Evolutionary conservation across 73 alveolate genomes (phyloP).

Genomic region (Stentor coeruleus): DNA sequence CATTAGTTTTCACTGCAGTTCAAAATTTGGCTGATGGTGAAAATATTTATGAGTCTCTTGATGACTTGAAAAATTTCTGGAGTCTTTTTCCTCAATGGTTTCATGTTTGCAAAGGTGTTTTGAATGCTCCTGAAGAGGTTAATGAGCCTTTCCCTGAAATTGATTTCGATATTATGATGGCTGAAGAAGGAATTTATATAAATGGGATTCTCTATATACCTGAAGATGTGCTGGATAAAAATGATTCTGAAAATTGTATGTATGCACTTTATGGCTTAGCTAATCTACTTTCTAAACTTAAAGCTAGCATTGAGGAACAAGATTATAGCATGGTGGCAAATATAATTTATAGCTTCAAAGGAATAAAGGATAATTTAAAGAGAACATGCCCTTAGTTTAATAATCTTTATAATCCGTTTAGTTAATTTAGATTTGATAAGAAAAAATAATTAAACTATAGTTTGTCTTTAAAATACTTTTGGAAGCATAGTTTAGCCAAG

Average conservation of each 20-base stretch:
- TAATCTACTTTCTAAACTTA: not conserved
- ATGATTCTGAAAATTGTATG: not conserved
- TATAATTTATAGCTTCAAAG: too few relatives aligned
- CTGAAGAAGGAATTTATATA: not conserved
- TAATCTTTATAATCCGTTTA: not conserved
- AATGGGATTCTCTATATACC: not conserved
- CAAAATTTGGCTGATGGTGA: not conserved
- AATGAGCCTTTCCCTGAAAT: not conserved
- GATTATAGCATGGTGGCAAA: too few relatives aligned
- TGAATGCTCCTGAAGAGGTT: not conserved
- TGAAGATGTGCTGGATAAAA: not conserved
- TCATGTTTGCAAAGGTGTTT: not conserved
- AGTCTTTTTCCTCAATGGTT: not conserved
- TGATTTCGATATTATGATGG: not conserved
- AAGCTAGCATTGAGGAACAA: too few relatives aligned
- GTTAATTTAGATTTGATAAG: not conserved
- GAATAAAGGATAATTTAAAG: too few relatives aligned
- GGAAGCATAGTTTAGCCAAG: too few relatives aligned
- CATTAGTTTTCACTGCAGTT: not conserved
- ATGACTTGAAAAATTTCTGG: not conserved
- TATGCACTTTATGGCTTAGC: not conserved
- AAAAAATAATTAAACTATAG: too few relatives aligned
- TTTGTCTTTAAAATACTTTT: too few relatives aligned
- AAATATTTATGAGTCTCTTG: not conserved
- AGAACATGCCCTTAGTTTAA: too few relatives aligned